phyloP scores from a whole-genome alignment of 306 rosid species.

The Vachellia pachyceras region DNA sequence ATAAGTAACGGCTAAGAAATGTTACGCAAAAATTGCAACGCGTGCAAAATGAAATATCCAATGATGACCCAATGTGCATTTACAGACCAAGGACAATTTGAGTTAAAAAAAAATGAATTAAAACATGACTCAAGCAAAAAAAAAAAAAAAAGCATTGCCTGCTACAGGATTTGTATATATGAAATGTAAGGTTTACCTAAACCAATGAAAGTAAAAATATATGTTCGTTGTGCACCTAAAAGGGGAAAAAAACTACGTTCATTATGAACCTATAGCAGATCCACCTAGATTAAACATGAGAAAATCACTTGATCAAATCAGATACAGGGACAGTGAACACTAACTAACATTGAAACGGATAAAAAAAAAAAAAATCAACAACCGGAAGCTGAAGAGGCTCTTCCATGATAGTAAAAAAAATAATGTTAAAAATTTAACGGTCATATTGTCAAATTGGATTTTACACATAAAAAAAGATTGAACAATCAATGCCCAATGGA shows the following conservation, averaged over 20 bases:
- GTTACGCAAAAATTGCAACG: background rate
- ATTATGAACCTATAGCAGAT: background rate
- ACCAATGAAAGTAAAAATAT: background rate
- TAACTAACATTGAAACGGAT: too few relatives aligned
- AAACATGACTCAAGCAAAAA: background rate
- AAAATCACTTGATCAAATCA: too few relatives aligned
- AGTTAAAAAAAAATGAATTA: background rate
- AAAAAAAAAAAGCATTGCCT: background rate
- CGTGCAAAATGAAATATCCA: background rate
- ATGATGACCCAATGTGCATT: background rate
- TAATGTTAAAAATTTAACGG: background rate
- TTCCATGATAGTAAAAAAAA: too few relatives aligned
- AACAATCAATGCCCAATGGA: background rate
- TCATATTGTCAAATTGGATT: background rate
- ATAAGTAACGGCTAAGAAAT: background rate
- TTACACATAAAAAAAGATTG: background rate
- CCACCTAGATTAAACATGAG: background rate
- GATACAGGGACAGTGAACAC: too few relatives aligned
- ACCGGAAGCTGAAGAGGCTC: too few relatives aligned
- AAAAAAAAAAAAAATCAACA: too few relatives aligned
- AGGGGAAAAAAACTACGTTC: background rate
- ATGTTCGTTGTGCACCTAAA: too few relatives aligned
- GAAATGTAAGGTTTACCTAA: conserved; percentile 1
- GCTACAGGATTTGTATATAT: background rate
- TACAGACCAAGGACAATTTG: background rate